phyloP scores from a whole-genome alignment of 495 filamentous ascomycete genomes.

The Daldinia decipiens region DNA sequence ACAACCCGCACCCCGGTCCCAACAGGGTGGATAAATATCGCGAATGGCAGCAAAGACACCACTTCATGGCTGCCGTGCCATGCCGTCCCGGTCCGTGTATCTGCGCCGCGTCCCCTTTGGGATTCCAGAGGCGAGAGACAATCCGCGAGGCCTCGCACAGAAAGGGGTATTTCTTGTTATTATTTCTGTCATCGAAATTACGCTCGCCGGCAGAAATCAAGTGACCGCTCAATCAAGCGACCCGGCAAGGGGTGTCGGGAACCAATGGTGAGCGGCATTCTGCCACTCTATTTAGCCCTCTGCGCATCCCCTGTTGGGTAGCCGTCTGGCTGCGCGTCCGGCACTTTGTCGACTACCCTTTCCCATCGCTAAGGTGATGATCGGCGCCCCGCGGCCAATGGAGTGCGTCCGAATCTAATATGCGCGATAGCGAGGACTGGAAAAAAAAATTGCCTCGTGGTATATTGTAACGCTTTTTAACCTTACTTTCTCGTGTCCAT shows the following conservation, averaged over 20 bases:
- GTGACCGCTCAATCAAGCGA: slow-evolving; percentile 40
- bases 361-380: slow-evolving; percentile 44
- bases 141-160: slow-evolving; percentile 14
- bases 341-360: slow-evolving; percentile 45
- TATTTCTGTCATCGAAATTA: slow-evolving; percentile 7
- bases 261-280: slow-evolving; percentile 20
- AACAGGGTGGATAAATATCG: slow-evolving; percentile 39
- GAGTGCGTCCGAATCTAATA: slow-evolving; percentile 25
- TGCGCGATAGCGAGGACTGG: slow-evolving; percentile 20
- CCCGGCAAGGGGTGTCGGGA: slow-evolving; percentile 26
- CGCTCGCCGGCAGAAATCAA: slow-evolving; percentile 41
- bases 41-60: not conserved
- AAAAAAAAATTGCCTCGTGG: slow-evolving; percentile 24
- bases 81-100: slow-evolving; percentile 11
- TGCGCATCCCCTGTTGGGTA: slow-evolving; percentile 28
- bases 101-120: not conserved
- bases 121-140: not conserved
- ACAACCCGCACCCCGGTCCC: slow-evolving; percentile 25
- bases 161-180: slow-evolving; percentile 21
- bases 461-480: slow-evolving; percentile 31
- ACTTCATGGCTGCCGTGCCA: slow-evolving; percentile 18
- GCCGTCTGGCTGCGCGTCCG: slow-evolving; percentile 28
- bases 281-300: slow-evolving; percentile 37
- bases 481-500: slow-evolving; percentile 18
- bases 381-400: slow-evolving; percentile 35